Evolutionary conservation across 305 asterid genomes (phyloP), one percentile per base, ranked within the genome.

Genomic region (Solanum hybrid): DNA sequence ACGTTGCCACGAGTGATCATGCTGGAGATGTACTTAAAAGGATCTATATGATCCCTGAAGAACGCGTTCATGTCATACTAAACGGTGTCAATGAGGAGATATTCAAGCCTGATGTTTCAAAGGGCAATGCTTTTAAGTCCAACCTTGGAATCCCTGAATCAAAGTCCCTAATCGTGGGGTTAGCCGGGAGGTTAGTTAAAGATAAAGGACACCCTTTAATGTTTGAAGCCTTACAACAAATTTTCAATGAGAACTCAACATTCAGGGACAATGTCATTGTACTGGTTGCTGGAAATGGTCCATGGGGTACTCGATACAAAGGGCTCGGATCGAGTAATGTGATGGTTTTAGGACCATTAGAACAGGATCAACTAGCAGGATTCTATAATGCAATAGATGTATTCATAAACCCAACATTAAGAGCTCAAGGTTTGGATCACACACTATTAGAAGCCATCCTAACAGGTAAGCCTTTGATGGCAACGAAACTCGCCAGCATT

Each of bases 361-460:
- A 93, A 51, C 96, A 94, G 76, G 83, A 87, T 37, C 93, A 92
- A 86, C 90, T 96, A 8, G 96, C 97, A 3, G 84, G 87, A 46
- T 95, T 95, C 89, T 96, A 96, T 86, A 95, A 94, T 81, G 91
- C 86, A 4, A 93, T 95, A 6, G 98, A 96, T 76, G 86, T 95
- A 20, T 94, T 95, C 14, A 94, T 95, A 10, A 95, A 96, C 87
- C 98, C 98, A 40, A 95, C 98, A 16, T 94, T 96, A 82, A 92
- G 98, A 42, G 97, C 97, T 39, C 98, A 96, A 88, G 98, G 98
- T 29, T 88, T 95, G 92, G 98, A 96, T 90, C 98, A 96, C 79
- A 96, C 98, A 2, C 87, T 96, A 86, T 77, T 95, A 91, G 98
- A 96, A 88, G 97, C 98, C 13, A 92, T 92, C 90, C 94, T 96